Evolutionary conservation across 1,284 basidiomycete species (phyloP).

Genomic region (Apiotrichum gamsii): DNA sequence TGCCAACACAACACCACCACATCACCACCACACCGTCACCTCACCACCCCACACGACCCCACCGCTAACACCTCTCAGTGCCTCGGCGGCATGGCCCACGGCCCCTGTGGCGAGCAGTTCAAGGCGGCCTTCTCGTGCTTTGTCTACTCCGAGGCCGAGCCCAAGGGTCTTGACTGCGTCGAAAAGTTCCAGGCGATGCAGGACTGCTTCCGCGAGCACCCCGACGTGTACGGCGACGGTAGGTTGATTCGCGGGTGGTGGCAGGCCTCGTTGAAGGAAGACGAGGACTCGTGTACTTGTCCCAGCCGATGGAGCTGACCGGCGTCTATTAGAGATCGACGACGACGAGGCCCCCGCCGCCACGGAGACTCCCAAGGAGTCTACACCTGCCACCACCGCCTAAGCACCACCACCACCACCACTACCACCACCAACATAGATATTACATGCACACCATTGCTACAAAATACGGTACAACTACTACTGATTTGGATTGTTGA

Average conservation of each 20-base stretch:
- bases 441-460: conserved; percentile 7
- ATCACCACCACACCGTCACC: background rate
- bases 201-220: conserved; percentile 92
- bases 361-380: background rate
- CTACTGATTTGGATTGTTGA: no score
- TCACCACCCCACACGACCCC: background rate
- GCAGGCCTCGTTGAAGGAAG: background rate
- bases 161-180: conserved; percentile 96
- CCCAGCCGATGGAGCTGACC: no score
- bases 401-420: background rate
- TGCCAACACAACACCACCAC: conserved; percentile 3
- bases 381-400: background rate
- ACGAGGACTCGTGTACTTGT: background rate
- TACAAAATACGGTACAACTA: no score
- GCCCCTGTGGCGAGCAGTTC: conserved; percentile 91
- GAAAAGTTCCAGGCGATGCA: conserved; percentile 99
- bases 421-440: background rate
- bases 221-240: conserved; percentile 93
- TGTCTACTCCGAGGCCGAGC: conserved; percentile 86
- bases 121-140: conserved; percentile 97
- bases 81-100: conserved; percentile 96
- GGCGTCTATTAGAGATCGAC: conserved; percentile 32
- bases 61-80: conserved; percentile 51
- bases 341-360: conserved; percentile 23
- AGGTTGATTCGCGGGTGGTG: conserved; percentile 21